Percentiles rank a stretch among this genome's conserved stretches.
phyloP scores from a whole-genome alignment of 2,329 filamentous ascomycete genomes.

The Neofusicoccum umdonicola region DNA sequence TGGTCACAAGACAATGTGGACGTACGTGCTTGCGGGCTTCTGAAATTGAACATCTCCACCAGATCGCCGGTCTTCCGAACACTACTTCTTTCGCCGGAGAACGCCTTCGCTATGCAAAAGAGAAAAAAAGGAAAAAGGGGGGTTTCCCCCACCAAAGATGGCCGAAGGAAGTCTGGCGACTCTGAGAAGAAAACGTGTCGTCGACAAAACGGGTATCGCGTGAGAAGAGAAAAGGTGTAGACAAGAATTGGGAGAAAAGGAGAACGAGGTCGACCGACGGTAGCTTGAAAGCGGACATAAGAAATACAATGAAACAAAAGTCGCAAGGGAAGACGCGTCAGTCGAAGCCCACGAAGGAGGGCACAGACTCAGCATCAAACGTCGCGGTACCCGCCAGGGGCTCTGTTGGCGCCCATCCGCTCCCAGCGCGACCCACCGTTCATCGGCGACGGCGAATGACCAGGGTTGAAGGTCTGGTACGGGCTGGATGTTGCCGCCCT shows the following conservation, averaged over 20 bases:
- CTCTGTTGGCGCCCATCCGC: conserved; percentile 1
- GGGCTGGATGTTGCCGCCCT: conserved; percentile 1
- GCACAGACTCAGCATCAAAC: not conserved
- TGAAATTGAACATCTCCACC: not conserved
- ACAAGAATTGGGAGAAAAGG: not conserved
- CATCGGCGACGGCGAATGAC: not conserved
- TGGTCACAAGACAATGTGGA: not conserved
- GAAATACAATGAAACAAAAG: not conserved
- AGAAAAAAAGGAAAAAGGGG: not conserved
- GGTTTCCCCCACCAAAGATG: not conserved
- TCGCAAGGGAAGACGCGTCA: not conserved
- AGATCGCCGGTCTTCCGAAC: not conserved
- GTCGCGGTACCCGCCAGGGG: not conserved
- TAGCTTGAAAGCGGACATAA: not conserved
- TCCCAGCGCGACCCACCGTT: not conserved
- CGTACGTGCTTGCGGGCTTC: not conserved
- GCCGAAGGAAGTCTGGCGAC: not conserved
- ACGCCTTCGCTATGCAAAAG: conserved; percentile 14
- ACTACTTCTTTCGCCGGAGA: not conserved
- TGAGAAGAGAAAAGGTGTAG: not conserved
- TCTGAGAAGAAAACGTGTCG: not conserved
- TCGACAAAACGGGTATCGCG: conserved; percentile 15
- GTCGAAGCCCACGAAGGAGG: not conserved
- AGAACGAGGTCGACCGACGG: not conserved
- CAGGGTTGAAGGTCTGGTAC: not conserved